Percentiles rank a stretch among this genome's conserved stretches.
phyloP scores from a whole-genome alignment of 768 basidiomycete species.

The Cubamyces lactineus region DNA sequence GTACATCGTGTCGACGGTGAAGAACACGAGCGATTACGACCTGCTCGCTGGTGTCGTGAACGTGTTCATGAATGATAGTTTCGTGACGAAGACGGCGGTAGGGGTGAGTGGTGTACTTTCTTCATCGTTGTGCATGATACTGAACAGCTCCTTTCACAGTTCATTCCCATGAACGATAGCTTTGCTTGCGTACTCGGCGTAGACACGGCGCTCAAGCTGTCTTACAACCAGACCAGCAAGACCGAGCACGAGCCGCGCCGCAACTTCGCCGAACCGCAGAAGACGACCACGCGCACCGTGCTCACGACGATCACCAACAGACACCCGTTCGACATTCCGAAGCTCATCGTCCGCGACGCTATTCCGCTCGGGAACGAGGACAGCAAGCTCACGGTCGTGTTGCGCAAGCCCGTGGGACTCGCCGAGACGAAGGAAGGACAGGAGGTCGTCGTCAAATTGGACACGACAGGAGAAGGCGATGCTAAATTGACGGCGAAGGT shows the following conservation, averaged over 20 bases:
- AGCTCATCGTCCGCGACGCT: constrained; percentile 51
- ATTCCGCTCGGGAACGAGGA: constrained; percentile 45
- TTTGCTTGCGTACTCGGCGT: constrained; percentile 60
- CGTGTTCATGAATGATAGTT: constrained; percentile 60
- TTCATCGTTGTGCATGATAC: no score
- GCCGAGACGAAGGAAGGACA: constrained; percentile 49
- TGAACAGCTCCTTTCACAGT: neutral
- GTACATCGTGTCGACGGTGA: constrained; percentile 50
- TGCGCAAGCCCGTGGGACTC: constrained; percentile 51
- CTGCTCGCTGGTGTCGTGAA: constrained; percentile 56
- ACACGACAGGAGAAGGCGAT: constrained; percentile 9
- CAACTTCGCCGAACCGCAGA: constrained; percentile 47
- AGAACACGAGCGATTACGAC: constrained; percentile 61
- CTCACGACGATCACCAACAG: constrained; percentile 49
- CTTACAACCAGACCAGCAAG: constrained; percentile 46
- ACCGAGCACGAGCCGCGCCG: constrained; percentile 43
- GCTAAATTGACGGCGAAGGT: constrained; percentile 35
- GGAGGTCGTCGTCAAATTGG: constrained; percentile 43
- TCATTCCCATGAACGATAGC: constrained; percentile 51
- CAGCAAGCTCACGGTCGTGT: constrained; percentile 46
- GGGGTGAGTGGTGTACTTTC: constrained; percentile 34
- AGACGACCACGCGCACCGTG: constrained; percentile 46
- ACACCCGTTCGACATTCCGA: constrained; percentile 47
- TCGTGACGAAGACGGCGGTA: constrained; percentile 57
- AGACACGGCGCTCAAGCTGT: constrained; percentile 35